Percentiles rank a stretch among this genome's conserved stretches.
Evolutionary conservation across 805 yeast genomes (phyloP).

Genomic region (Schizosaccharomyces octosporus): DNA sequence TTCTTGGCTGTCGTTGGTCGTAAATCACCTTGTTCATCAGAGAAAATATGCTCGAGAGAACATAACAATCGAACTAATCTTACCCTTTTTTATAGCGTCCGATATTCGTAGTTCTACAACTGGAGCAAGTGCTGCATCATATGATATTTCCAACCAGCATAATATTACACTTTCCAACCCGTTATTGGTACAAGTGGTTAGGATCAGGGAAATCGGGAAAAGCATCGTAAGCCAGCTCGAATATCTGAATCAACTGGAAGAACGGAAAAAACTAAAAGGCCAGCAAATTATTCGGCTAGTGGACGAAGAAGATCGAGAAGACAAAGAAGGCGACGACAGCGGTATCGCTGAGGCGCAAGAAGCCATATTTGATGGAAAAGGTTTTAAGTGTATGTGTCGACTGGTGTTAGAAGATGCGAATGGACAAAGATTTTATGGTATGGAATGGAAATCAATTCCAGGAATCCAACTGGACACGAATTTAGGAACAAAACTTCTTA

Average conservation of each 20-base stretch:
- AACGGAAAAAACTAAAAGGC: not conserved
- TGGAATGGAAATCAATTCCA: not conserved
- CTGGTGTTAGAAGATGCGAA: not conserved
- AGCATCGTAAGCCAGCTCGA: not conserved
- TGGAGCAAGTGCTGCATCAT: not conserved
- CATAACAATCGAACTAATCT: not conserved
- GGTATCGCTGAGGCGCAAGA: conserved; percentile 1
- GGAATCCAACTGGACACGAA: not conserved
- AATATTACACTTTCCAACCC: not conserved
- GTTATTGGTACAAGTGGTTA: not conserved
- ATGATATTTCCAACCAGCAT: not conserved
- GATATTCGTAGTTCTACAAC: not conserved
- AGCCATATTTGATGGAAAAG: not conserved
- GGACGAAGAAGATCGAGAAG: not conserved
- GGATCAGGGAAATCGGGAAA: not conserved
- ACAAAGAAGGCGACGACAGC: not conserved
- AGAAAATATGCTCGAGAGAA: not conserved
- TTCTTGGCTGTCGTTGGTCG: not conserved
- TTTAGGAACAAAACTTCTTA: not conserved
- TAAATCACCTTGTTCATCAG: not conserved
- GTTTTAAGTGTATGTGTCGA: not conserved
- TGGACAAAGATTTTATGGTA: not conserved
- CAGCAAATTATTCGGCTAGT: not conserved
- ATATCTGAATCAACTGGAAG: not conserved
- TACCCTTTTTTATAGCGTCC: not conserved